Evolutionary conservation across 2,329 filamentous ascomycete genomes (phyloP), one percentile per base, ranked within the genome.

Genomic region (Fusarium sp.): DNA sequence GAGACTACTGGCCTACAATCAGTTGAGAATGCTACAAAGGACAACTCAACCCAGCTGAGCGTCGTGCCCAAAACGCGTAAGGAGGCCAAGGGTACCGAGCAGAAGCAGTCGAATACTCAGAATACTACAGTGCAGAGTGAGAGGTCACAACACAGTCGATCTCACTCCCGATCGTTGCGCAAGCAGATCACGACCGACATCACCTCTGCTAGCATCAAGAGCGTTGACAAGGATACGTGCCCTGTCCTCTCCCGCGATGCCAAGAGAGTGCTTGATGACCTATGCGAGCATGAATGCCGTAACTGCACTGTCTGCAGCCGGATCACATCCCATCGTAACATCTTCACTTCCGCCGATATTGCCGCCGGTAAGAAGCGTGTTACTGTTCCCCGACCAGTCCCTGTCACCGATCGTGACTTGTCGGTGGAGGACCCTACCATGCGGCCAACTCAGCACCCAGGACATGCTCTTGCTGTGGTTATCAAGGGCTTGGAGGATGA

Each of bases 401-500:
- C 92, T 20, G 89, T 93, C 62, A 92, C 90, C 0, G 88, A 91
- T 80, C 90, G 81, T 81, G 86, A 88, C 48, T 84, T 87, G 17
- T 84, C 77, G 14, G 73, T 77, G 28, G 87, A 89, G 45, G 86
- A 89, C 55, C 83, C 83, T 6, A 92, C 89, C 4, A 85, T 92
- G 77, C 91, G 92, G 10, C 91, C 92, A 11, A 87, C 91, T 3
- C 91, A 94, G 78, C 84, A 90, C 3, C 94, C 94, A 0, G 90
- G 89, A 9, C 83, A 91, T 48, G 94, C 94, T 15, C 89, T 98
- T 30, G 92, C 93, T 13, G 90, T 91, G n/a, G 93, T 97, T 28
- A 91, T 97, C 80, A 96, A 97, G 82, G 89, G 91, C 13, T 85
- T 97, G 8, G 87, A 94, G 75, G 94, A 97, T 79, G 95, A 98